Percentiles rank a stretch among this genome's conserved stretches.
These are phyloP conservation scores for Penicillium odoratum DNA, from an alignment of 495 filamentous ascomycete genomes.

Conservation along the genomic window DNA sequence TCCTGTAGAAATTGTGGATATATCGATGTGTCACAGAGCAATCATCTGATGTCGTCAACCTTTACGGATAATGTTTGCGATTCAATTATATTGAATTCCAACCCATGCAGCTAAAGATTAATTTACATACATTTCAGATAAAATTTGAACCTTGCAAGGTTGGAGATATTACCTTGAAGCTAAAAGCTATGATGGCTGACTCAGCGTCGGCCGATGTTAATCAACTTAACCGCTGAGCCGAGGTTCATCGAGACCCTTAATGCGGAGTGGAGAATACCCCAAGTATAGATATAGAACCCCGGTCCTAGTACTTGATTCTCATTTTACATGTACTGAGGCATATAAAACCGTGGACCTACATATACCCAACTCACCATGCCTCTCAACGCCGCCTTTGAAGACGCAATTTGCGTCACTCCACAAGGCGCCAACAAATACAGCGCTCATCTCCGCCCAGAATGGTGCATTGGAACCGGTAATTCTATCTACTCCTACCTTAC, in stretches of 20 bases:
- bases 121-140: no score
- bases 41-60: no score
- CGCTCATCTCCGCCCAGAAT: constrained; percentile 58
- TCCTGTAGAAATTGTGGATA: neutral
- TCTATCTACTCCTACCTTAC: neutral
- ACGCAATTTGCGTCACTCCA: constrained; percentile 57
- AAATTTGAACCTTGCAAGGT: no score
- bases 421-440: constrained; percentile 62
- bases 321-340: neutral
- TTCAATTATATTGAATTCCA: no score
- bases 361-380: neutral
- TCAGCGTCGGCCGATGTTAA: neutral
- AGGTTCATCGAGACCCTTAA: neutral
- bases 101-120: no score
- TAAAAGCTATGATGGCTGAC: neutral
- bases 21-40: neutral
- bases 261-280: neutral
- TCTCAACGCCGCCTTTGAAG: constrained; percentile 47
- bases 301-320: neutral
- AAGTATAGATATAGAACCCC: neutral
- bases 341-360: no score
- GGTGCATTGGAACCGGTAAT: constrained; percentile 70
- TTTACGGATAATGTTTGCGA: no score
- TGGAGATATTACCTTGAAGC: neutral
- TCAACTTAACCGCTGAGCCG: neutral